Evolutionary conservation across 2,329 filamentous ascomycete genomes (phyloP), one percentile per base, ranked within the genome.

Genomic region (Pseudogymnoascus sp.): DNA sequence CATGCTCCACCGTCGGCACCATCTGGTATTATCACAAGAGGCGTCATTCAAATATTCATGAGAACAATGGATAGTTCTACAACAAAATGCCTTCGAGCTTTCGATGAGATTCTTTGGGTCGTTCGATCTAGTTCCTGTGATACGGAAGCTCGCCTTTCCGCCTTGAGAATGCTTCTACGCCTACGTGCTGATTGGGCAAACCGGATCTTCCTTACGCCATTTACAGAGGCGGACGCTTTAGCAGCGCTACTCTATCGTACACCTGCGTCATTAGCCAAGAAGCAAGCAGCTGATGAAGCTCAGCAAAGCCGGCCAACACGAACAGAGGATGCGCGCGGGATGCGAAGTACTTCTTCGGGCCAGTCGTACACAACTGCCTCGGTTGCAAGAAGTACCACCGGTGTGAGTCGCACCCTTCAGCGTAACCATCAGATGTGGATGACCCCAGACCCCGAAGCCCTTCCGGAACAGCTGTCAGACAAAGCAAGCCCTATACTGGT

Each of bases 161-260:
- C 88, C 2, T 84, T 93, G 79, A 91, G 90, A 70, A 76, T 93
- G 46, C 78, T 97, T 2, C 93, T 96, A 72, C 86, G 93, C 46
- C 78, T 97, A 31, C 85, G 93, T 64, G 91, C 91, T 22, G 91
- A 96, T 74, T 91, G 89, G 72, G 85, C 89, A 8, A 85, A 93
- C 67, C 84, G 87, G 50, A 82, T 97, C 3, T 91, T 89, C 64
- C 78, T 96, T 61, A 86, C 86, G 6, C 77, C 84, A 35, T 83
- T 85, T 31, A 85, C 88, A 1, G 91, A 96, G 72, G 89, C 86
- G 28, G 85, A 88, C 67, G 85, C 85, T 61, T 78, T 96, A 24
- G 90, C 92, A 28, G 82, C 85, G 14, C 82, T 88, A 6, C 78
- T 96, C 8, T 88, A 86, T 68, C 86, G 91, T 38, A 86, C 82